These are phyloP conservation scores for Cyberlindnera euphorbiiphila DNA, from an alignment of 805 yeast genomes.

Conservation along the genomic window DNA sequence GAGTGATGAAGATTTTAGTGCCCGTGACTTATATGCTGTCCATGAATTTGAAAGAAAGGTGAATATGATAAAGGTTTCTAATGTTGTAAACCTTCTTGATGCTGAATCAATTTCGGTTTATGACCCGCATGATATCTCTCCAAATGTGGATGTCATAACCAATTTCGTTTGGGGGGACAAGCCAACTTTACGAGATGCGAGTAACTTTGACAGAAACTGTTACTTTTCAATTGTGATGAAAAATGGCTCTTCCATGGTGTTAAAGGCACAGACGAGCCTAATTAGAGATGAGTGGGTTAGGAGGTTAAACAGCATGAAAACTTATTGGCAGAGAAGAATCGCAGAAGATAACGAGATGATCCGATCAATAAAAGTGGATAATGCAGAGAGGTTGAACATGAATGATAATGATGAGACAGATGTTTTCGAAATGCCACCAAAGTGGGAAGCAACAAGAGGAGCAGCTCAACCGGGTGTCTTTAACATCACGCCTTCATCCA, in stretches of 20 bases:
- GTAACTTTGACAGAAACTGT: slow-evolving; percentile 36
- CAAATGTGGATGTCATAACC: slow-evolving; percentile 29
- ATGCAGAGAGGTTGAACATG: slow-evolving; percentile 44
- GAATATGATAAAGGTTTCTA: slow-evolving; percentile 52
- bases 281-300: slow-evolving; percentile 66
- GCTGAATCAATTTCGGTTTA: slow-evolving; percentile 39
- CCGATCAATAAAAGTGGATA: slow-evolving; percentile 35
- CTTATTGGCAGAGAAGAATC: slow-evolving; percentile 58
- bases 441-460: slow-evolving; percentile 54
- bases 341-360: slow-evolving; percentile 34
- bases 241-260: slow-evolving; percentile 42
- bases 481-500: slow-evolving; percentile 53
- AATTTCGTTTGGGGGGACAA: slow-evolving; percentile 27
- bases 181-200: slow-evolving; percentile 23
- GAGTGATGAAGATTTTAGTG: slow-evolving; percentile 38
- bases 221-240: slow-evolving; percentile 48
- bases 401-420: slow-evolving; percentile 56
- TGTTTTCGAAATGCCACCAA: slow-evolving; percentile 40
- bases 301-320: slow-evolving; percentile 38
- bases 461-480: slow-evolving; percentile 49
- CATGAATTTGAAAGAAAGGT: slow-evolving; percentile 62
- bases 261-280: slow-evolving; percentile 50
- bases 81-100: slow-evolving; percentile 55
- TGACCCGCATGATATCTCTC: slow-evolving; percentile 24
- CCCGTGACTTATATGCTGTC: slow-evolving; percentile 55